Base-by-base conservation (phyloP, 441 rosid species). In the Daphne laureola region DNA sequence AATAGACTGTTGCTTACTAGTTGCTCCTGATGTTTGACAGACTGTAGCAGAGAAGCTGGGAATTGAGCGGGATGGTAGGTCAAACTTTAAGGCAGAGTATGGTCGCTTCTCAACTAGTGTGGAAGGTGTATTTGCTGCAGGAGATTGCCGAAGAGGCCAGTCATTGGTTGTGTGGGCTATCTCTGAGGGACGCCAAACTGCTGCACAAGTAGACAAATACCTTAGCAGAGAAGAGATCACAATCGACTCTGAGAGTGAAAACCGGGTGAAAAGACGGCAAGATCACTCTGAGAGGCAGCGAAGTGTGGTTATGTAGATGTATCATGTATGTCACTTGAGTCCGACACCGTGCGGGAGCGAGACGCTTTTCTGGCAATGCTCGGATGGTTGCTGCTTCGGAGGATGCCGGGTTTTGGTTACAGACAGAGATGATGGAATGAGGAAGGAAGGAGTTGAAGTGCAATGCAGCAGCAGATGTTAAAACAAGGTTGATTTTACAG, bases 141-240 rank as follows among this genome's bases (percentile, higher is more conserved):
- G 99, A 49, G 99, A 95, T 67, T 95, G 99, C 68, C 69, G 99
- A 43, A 84, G 99, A 0, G 99, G 98, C 12, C 99, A 95, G 73
- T 95, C 99, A 25, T 74, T 95, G 27, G 99, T 95, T 48, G 99
- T 95, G 0, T 95, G 99, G 99, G 99, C 99, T 17, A 91, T 95
- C 64, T 78, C 96, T 12, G 99, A 95, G 74, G 99, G 99, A 58
- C 80, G 99, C 38, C 99, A 91, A 78, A 78, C 98, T 5, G 99
- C 99, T 31, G 71, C 93, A 12, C 93, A 91, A 67, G 99, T 95
- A 0, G 96, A 95, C 65, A 80, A 69, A 15, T 95, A 60, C 72
- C 83, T 95, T 14, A 38, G 61, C 12, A 35, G 26, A 35, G 70
- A 73, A 17, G 82, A 80, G 16, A 4, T 1, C 8, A 31, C 38